Base-by-base conservation (phyloP, 495 filamentous ascomycete genomes). In the Rusavskia elegans region DNA sequence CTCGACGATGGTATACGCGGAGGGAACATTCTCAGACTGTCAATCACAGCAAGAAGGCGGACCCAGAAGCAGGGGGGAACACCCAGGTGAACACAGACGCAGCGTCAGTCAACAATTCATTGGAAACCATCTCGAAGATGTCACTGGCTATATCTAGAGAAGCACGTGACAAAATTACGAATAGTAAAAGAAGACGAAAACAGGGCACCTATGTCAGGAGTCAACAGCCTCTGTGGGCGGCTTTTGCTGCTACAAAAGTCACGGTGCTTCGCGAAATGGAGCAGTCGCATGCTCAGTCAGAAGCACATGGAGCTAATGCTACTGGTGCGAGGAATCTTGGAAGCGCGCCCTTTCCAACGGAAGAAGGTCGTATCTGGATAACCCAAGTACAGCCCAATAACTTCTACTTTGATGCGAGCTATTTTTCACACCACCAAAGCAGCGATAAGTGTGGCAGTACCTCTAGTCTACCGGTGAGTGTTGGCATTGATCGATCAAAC, bases 181-280 rank as follows among this genome's bases (percentile, higher is more conserved):
- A 70, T 49, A 81, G 77, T 40, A 92, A 93, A 67, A 92, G 87
- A 71, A 85, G 84, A 66, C 77, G 82, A 64, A 87, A 87, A 67
- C 87, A 94, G 66, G 89, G 84, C 53, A 87, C 85, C 44, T 85
- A 87, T 64, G 87, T 95, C 49, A 73, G 89, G 63, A 89, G 85
- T 60, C 79, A 84, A 52, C 89, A 96, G 69, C 89, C 89, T 41
- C 79, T 96, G 50, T 96, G 89, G 89, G 87, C 89, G 50, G 89
- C 89, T 11, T 78, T 95, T 54, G 89, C 89, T 27, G 92, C 86
- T 64, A 93, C 86, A 51, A 96, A 94, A 67, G 88, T 95, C 58
- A 89, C 89, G 42, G 83, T 94, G 61, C 80, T 89, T 61, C 89
- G 92, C 61, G 89, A 94, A 70, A 89, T 88, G 63, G 88, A 94